These are phyloP conservation scores for Exobasidium cylindrosporum DNA, from an alignment of 1,284 basidiomycete genomes.

Conservation along the genomic window DNA sequence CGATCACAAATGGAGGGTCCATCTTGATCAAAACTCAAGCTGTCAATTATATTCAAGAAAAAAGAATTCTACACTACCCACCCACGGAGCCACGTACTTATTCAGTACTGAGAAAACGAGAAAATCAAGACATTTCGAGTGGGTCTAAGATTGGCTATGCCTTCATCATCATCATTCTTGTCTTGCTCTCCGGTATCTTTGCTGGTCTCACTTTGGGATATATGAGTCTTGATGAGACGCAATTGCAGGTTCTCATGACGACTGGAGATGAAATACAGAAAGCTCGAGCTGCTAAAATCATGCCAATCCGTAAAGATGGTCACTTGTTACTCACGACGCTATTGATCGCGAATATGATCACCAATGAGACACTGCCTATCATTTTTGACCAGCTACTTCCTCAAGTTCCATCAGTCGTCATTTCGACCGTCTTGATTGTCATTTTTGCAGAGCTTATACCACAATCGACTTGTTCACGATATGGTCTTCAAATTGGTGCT, in stretches of 20 bases:
- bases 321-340: slow-evolving; percentile 52
- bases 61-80: too few relatives aligned
- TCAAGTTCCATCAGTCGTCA: slow-evolving; percentile 65
- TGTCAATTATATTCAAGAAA: background rate
- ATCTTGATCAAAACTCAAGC: background rate
- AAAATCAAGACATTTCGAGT: slow-evolving; percentile 1
- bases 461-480: slow-evolving; percentile 58
- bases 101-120: too few relatives aligned
- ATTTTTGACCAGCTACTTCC: slow-evolving; percentile 84
- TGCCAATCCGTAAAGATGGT: slow-evolving; percentile 70
- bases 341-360: slow-evolving; percentile 54
- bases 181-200: slow-evolving; percentile 63
- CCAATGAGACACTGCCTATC: slow-evolving; percentile 69
- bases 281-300: slow-evolving; percentile 76
- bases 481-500: slow-evolving; percentile 54
- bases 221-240: slow-evolving; percentile 89
- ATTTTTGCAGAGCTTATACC: slow-evolving; percentile 90
- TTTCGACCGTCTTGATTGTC: slow-evolving; percentile 52
- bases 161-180: slow-evolving; percentile 62
- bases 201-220: slow-evolving; percentile 80
- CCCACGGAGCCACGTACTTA: too few relatives aligned
- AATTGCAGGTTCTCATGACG: slow-evolving; percentile 78
- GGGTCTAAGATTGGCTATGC: slow-evolving; percentile 24
- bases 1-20: background rate
- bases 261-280: slow-evolving; percentile 79